Conservation (phyloP, 208 protist species). For the Leishmania aethiopica region DNA sequence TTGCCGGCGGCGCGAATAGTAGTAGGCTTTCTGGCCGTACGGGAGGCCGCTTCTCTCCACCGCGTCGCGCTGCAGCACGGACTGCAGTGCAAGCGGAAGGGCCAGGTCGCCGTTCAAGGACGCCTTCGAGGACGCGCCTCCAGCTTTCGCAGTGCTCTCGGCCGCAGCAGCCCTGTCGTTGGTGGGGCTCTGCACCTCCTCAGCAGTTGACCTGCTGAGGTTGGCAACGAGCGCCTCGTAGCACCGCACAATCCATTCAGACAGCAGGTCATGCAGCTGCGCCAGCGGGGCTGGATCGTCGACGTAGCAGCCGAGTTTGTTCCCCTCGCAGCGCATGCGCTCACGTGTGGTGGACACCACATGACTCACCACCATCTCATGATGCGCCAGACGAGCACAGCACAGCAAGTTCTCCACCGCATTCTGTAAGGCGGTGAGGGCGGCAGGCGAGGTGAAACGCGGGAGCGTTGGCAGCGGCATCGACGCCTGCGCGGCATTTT, state of each 20-base stretch:
- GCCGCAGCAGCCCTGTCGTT: not conserved
- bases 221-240: conserved; percentile 20
- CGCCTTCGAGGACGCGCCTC: not conserved
- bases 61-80: not conserved
- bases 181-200: not conserved
- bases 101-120: not conserved
- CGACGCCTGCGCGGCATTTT: not conserved
- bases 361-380: conserved; percentile 27
- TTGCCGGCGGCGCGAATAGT: conserved; percentile 30
- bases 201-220: not conserved
- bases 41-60: conserved; percentile 6
- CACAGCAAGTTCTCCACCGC: conserved; percentile 18
- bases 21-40: conserved; percentile 34
- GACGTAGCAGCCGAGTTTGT: conserved; percentile 6
- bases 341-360: conserved; percentile 19
- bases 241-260: conserved; percentile 22
- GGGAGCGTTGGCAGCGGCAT: conserved; percentile 24
- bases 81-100: conserved; percentile 5
- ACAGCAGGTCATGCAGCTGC: conserved; percentile 20
- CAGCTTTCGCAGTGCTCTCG: conserved; percentile 3
- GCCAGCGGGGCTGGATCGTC: conserved; percentile 16
- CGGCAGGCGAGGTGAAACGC: conserved; percentile 7
- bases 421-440: conserved; percentile 13
- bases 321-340: conserved; percentile 2
- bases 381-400: conserved; percentile 14